A percentile compares a stretch with the other conserved stretches of the same genome.
Conservation (phyloP, 1,139 yeast genomes). For the Hansenula sp. region DNA sequence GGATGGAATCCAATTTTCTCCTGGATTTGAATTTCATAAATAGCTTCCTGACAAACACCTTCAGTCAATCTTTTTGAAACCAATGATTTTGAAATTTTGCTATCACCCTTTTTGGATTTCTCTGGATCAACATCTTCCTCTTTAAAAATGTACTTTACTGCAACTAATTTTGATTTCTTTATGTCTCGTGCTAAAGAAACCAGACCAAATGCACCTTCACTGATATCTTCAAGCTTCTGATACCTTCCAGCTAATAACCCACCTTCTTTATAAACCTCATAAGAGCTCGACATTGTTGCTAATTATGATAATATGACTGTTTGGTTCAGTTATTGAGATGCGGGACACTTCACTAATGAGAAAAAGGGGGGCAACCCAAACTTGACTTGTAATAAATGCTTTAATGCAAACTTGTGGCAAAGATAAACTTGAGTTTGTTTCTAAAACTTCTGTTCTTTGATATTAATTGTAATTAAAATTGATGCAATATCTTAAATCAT, state of each 20-base stretch:
- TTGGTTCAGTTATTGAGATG: too few species aligned
- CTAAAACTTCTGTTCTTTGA: too few species aligned
- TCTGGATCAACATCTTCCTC: constrained; percentile 25
- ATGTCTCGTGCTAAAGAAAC: constrained; percentile 84
- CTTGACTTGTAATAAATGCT: too few species aligned
- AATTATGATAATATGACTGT: too few species aligned
- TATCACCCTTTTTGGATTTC: constrained; percentile 18
- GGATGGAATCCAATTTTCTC: constrained; percentile 53
- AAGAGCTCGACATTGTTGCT: constrained; percentile 22
- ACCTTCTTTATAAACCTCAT: constrained; percentile 54
- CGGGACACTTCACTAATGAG: too few species aligned
- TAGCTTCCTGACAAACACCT: constrained; percentile 56
- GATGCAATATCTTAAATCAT: too few species aligned
- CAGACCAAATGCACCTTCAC: constrained; percentile 91
- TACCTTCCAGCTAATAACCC: constrained; percentile 60
- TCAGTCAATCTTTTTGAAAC: constrained; percentile 28
- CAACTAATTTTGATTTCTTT: constrained; percentile 54
- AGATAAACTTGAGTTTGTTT: too few species aligned
- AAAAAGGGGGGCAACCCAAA: too few species aligned
- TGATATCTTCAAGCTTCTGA: constrained; percentile 67
- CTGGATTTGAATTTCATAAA: constrained; percentile 76
- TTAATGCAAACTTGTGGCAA: too few species aligned
- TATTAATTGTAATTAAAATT: too few species aligned
- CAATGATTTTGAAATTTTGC: constrained; percentile 25
- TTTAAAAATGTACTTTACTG: constrained; percentile 71